A percentile compares a stretch with the other conserved stretches of the same genome.
Evolutionary conservation across 257 asterid genomes (phyloP).

Genomic region (Solanum piurae): DNA sequence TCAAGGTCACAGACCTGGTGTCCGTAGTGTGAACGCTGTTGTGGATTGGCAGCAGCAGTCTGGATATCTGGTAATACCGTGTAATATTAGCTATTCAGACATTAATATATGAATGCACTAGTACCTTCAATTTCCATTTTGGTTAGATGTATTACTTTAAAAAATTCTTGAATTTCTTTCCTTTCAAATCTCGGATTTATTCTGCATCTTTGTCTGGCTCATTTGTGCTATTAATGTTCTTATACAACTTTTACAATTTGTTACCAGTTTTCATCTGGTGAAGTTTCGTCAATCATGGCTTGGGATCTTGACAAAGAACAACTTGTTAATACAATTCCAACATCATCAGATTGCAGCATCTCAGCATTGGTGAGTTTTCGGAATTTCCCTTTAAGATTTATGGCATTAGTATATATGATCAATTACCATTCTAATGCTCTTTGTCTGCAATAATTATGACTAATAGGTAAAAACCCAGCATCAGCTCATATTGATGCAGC

Average conservation of each 20-base stretch:
- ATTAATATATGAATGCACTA: not conserved
- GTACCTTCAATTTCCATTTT: not conserved
- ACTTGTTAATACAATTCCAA: slow-evolving; percentile 66
- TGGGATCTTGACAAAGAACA: slow-evolving; percentile 99
- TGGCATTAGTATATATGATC: not conserved
- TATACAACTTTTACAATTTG: slow-evolving; percentile 1
- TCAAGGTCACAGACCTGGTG: slow-evolving; percentile 85
- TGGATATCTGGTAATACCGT: slow-evolving; percentile 41
- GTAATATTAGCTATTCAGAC: not conserved
- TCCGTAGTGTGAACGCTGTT: slow-evolving; percentile 80
- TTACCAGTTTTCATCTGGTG: slow-evolving; percentile 76
- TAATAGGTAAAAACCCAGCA: not conserved
- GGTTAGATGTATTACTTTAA: not conserved
- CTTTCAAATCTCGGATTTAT: not conserved
- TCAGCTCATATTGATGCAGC: not conserved
- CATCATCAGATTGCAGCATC: slow-evolving; percentile 70
- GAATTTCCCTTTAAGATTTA: not conserved
- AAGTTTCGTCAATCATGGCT: slow-evolving; percentile 75
- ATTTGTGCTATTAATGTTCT: not conserved
- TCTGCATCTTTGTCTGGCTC: not conserved
- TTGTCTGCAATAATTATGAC: not conserved
- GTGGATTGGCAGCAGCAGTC: slow-evolving; percentile 99
- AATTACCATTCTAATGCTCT: not conserved
- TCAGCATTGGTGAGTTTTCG: slow-evolving; percentile 72
- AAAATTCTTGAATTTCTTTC: not conserved